A percentile compares a stretch with the other conserved stretches of the same genome.
These are phyloP conservation scores for Penicillium argentinense DNA, from an alignment of 495 filamentous ascomycete genomes.

Conservation along the genomic window DNA sequence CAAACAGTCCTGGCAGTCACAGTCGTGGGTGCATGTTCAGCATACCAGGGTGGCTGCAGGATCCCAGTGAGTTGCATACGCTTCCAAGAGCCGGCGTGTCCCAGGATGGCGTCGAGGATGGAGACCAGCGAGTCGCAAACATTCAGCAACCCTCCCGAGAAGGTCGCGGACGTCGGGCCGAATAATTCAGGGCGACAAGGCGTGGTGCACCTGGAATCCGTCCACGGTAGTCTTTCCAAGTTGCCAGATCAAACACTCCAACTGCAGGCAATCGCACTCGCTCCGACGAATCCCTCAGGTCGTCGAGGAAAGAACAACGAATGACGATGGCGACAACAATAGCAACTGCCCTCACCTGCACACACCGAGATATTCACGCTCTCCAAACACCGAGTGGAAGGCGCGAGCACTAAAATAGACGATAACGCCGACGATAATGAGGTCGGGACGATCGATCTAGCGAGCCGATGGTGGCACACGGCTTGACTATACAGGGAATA, in stretches of 20 bases:
- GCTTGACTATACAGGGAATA: slow-evolving; percentile 23
- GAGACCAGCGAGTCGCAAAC: slow-evolving; percentile 11
- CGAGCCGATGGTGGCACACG: slow-evolving; percentile 22
- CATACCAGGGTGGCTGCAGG: slow-evolving; percentile 36
- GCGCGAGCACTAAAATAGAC: background rate
- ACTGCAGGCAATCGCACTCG: too few species aligned
- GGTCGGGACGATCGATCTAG: slow-evolving; percentile 15
- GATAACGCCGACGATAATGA: slow-evolving; percentile 8
- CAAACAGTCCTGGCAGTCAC: slow-evolving; percentile 30
- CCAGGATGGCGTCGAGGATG: slow-evolving; percentile 5
- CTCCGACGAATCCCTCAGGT: too few species aligned
- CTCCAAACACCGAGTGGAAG: background rate
- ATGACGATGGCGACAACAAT: too few species aligned
- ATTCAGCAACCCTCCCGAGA: slow-evolving; percentile 10
- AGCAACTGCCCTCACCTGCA: too few species aligned
- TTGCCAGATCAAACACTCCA: too few species aligned
- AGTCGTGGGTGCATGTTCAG: slow-evolving; percentile 27
- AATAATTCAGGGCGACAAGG: background rate
- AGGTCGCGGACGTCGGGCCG: slow-evolving; percentile 19
- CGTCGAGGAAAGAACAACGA: too few species aligned
- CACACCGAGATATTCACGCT: background rate
- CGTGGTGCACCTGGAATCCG: too few species aligned
- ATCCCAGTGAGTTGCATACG: slow-evolving; percentile 29
- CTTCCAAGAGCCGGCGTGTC: slow-evolving; percentile 13
- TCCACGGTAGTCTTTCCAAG: too few species aligned